These are phyloP conservation scores for Tetraselmis chui DNA, from an alignment of 139 green algal species.

Conservation along the genomic window DNA sequence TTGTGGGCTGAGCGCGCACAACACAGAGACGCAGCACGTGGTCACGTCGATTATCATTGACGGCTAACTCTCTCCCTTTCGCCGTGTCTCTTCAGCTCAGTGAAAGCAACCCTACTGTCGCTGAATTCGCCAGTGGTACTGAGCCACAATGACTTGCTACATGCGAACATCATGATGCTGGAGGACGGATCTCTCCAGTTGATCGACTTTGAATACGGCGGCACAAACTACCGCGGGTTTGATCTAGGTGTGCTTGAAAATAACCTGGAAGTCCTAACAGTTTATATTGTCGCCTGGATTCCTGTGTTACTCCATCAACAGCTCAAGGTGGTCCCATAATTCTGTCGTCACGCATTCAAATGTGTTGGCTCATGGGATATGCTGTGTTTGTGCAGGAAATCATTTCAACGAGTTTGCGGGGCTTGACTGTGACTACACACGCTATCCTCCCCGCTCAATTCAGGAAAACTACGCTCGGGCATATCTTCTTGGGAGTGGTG, in stretches of 20 bases:
- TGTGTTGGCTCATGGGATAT: too few relatives aligned
- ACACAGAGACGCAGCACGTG: too few relatives aligned
- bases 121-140: conserved; percentile 58
- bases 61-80: too few relatives aligned
- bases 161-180: conserved; percentile 81
- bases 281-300: too few relatives aligned
- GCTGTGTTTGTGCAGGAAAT: conserved; percentile 52
- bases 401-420: conserved; percentile 97
- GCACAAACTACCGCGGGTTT: conserved; percentile 65
- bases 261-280: too few relatives aligned
- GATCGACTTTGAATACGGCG: conserved; percentile 96
- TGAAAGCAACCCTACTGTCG: not conserved
- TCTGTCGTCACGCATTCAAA: too few relatives aligned
- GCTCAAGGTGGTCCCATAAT: too few relatives aligned
- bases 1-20: too few relatives aligned
- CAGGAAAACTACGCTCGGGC: not conserved
- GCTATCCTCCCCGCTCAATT: conserved; percentile 28
- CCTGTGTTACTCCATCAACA: too few relatives aligned
- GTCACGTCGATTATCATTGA: too few relatives aligned
- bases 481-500: too few relatives aligned
- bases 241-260: conserved; percentile 55
- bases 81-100: too few relatives aligned
- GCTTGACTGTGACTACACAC: conserved; percentile 85
- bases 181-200: conserved; percentile 48
- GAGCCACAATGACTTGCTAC: conserved; percentile 78